Conservation (phyloP, 2,329 filamentous ascomycete genomes). For the Venturia asperata region DNA sequence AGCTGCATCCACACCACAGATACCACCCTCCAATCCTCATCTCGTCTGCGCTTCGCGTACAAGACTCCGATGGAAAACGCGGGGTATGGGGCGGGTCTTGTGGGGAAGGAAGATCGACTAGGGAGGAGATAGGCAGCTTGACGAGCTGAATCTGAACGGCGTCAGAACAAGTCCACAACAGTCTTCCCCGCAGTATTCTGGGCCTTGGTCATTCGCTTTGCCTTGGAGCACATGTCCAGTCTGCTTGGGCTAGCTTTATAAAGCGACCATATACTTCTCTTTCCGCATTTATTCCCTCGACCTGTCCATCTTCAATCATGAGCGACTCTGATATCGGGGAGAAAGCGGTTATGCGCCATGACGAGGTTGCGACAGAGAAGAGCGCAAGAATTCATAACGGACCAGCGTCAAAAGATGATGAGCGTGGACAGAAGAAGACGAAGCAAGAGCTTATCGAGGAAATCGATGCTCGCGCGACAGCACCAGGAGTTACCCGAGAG, state of each 20-base stretch:
- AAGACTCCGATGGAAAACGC: constrained; percentile 1
- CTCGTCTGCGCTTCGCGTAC: background rate
- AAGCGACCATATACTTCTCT: background rate
- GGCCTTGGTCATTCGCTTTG: background rate
- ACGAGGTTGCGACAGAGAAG: constrained; percentile 1
- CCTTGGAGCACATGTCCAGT: background rate
- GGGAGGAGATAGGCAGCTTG: background rate
- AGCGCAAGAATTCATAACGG: background rate
- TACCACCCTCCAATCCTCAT: too few relatives aligned
- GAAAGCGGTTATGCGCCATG: background rate
- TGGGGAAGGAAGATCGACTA: background rate
- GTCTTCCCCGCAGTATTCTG: background rate
- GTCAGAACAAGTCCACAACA: background rate
- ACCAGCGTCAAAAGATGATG: background rate
- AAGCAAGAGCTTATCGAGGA: constrained; percentile 23
- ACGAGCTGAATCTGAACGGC: background rate
- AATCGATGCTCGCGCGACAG: constrained; percentile 27
- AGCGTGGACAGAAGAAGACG: background rate
- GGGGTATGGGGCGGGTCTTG: background rate
- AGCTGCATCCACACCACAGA: background rate
- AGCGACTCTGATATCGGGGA: background rate
- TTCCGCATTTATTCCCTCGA: background rate
- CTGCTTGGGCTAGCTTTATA: background rate
- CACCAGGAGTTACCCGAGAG: constrained; percentile 26
- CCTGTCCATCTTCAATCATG: background rate